These are phyloP conservation scores for Hemileccinum rubropunctum DNA, from an alignment of 768 basidiomycete species.

Conservation along the genomic window DNA sequence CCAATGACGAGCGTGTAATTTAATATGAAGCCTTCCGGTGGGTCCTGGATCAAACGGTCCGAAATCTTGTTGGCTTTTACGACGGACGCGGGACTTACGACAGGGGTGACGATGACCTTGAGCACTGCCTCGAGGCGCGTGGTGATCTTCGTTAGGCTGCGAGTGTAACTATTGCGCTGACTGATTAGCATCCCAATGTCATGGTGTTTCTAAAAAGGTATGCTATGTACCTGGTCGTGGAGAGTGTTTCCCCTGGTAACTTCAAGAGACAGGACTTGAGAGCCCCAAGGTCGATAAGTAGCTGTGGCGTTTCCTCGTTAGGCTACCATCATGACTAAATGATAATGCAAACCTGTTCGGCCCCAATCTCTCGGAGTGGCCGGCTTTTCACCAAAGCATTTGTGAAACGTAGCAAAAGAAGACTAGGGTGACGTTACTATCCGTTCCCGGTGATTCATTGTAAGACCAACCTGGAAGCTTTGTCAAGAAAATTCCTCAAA, in stretches of 20 bases:
- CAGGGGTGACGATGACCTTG: conserved; percentile 93
- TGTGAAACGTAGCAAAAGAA: conserved; percentile 85
- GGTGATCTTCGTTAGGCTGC: conserved; percentile 77
- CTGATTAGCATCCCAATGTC: conserved; percentile 10
- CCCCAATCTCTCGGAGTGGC: conserved; percentile 89
- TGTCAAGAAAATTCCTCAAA: conserved; percentile 88
- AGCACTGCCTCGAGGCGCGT: conserved; percentile 85
- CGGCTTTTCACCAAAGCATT: conserved; percentile 86
- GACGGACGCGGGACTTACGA: conserved; percentile 46
- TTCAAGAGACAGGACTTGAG: conserved; percentile 80
- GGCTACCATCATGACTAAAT: not conserved
- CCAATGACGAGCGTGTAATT: conserved; percentile 95
- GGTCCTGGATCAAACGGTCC: conserved; percentile 54
- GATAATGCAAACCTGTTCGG: conserved; percentile 71
- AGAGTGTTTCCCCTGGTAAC: conserved; percentile 71
- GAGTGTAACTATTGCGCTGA: conserved; percentile 61
- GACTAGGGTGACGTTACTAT: conserved; percentile 39
- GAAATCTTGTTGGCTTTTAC: not conserved
- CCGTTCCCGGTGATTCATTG: not conserved
- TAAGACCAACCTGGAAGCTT: conserved; percentile 73
- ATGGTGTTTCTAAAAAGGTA: not conserved
- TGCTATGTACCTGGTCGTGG: conserved; percentile 50
- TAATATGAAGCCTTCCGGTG: conserved; percentile 89
- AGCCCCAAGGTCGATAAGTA: conserved; percentile 87
- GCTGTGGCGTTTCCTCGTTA: conserved; percentile 37